Percentiles rank a stretch among this genome's conserved stretches.
phyloP scores from a whole-genome alignment of 2,329 filamentous ascomycete genomes.

The Exophiala sideris region DNA sequence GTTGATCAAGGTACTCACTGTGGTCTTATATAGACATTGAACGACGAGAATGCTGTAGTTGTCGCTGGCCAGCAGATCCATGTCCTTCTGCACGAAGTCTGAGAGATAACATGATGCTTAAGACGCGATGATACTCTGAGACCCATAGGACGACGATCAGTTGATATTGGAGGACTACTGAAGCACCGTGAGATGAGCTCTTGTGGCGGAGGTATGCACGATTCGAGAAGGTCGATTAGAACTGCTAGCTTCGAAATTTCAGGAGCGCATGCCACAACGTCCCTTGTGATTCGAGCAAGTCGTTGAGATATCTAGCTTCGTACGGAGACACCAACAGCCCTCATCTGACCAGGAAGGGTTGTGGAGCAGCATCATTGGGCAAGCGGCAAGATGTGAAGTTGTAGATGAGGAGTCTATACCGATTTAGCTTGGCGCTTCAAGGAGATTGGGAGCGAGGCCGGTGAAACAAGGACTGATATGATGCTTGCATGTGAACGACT shows the following conservation, averaged over 20 bases:
- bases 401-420: constrained; percentile 4
- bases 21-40: constrained; percentile 17
- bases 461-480: constrained; percentile 4
- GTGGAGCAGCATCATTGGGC: constrained; percentile 10
- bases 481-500: neutral
- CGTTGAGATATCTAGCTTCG: constrained; percentile 5
- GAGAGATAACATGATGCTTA: neutral
- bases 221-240: constrained; percentile 16
- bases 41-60: neutral
- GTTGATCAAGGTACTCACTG: constrained; percentile 1
- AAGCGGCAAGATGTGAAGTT: neutral
- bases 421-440: constrained; percentile 6
- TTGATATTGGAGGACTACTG: constrained; percentile 19
- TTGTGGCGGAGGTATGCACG: constrained; percentile 12
- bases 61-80: constrained; percentile 4
- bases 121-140: constrained; percentile 9
- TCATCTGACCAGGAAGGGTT: constrained; percentile 9
- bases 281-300: constrained; percentile 18
- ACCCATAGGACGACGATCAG: constrained; percentile 13
- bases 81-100: neutral
- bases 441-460: constrained; percentile 2
- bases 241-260: neutral
- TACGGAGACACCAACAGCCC: constrained; percentile 6
- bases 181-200: constrained; percentile 4
- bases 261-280: neutral